Evolutionary conservation across 2,329 filamentous ascomycete genomes (phyloP).

Genomic region (Trichoderma polysporum): DNA sequence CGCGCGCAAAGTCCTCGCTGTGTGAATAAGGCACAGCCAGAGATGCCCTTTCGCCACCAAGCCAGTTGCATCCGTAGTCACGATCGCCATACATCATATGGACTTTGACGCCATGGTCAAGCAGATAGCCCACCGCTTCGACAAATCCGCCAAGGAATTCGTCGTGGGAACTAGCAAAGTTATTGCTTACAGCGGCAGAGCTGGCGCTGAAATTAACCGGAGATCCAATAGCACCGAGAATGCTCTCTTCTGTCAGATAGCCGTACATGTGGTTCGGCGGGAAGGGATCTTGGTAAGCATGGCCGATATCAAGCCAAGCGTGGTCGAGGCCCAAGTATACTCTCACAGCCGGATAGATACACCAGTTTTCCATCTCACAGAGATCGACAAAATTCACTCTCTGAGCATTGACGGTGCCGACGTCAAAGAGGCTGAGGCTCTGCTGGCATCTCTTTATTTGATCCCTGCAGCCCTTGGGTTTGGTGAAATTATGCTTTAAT

Average conservation of each 20-base stretch:
- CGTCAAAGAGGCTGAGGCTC: slow-evolving; percentile 50
- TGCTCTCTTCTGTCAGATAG: slow-evolving; percentile 58
- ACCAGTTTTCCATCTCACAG: slow-evolving; percentile 51
- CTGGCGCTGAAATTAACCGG: slow-evolving; percentile 57
- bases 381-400: slow-evolving; percentile 32
- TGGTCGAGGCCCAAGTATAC: slow-evolving; percentile 56
- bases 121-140: slow-evolving; percentile 56
- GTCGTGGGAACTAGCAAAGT: slow-evolving; percentile 62
- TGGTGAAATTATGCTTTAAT: slow-evolving; percentile 33
- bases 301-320: slow-evolving; percentile 61
- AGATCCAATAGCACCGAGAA: slow-evolving; percentile 61
- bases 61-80: slow-evolving; percentile 62
- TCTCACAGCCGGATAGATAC: slow-evolving; percentile 53
- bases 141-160: slow-evolving; percentile 52
- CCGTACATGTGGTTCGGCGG: slow-evolving; percentile 60
- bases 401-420: slow-evolving; percentile 42
- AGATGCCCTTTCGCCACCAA: slow-evolving; percentile 70
- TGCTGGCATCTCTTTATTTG: slow-evolving; percentile 52
- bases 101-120: slow-evolving; percentile 64
- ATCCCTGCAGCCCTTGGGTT: slow-evolving; percentile 51
- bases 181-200: slow-evolving; percentile 43
- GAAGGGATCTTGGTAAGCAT: slow-evolving; percentile 57
- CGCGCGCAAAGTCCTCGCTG: slow-evolving; percentile 47
- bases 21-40: slow-evolving; percentile 57
- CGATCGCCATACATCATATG: slow-evolving; percentile 68